Evolutionary conservation across 768 basidiomycete genomes (phyloP).

Genomic region (Tulasnella sp.): DNA sequence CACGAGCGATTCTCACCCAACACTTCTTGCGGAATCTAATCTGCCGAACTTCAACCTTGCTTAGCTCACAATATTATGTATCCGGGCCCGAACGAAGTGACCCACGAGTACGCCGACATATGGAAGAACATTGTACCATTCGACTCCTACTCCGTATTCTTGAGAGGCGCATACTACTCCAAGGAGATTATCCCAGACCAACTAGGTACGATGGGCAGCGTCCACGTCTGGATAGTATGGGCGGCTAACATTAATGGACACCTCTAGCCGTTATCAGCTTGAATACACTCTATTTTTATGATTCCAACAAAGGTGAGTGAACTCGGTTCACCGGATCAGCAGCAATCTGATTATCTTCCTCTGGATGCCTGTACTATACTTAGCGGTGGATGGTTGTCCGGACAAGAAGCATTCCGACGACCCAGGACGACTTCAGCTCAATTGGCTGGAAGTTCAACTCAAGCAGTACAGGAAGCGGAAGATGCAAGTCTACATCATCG

Average conservation of each 20-base stretch:
- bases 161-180: constrained; percentile 80
- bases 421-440: constrained; percentile 83
- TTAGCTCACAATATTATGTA: constrained; percentile 27
- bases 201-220: constrained; percentile 35
- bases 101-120: constrained; percentile 47
- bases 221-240: not conserved
- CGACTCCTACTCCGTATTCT: constrained; percentile 73
- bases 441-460: constrained; percentile 88
- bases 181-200: constrained; percentile 71
- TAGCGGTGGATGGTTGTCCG: constrained; percentile 72
- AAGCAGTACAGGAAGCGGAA: constrained; percentile 58
- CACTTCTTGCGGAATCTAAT: constrained; percentile 11
- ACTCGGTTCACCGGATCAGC: not conserved
- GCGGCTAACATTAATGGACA: not conserved
- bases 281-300: constrained; percentile 90
- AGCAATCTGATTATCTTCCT: not conserved
- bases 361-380: not conserved
- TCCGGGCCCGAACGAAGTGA: constrained; percentile 28
- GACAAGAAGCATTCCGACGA: constrained; percentile 42
- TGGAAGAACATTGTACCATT: constrained; percentile 81
- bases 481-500: constrained; percentile 64
- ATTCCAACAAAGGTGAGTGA: constrained; percentile 71
- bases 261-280: constrained; percentile 65
- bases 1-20: constrained; percentile 31
- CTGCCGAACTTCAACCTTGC: constrained; percentile 13